These are phyloP conservation scores for Sonneratia alba DNA, from an alignment of 345 rosid genomes.

Conservation along the genomic window DNA sequence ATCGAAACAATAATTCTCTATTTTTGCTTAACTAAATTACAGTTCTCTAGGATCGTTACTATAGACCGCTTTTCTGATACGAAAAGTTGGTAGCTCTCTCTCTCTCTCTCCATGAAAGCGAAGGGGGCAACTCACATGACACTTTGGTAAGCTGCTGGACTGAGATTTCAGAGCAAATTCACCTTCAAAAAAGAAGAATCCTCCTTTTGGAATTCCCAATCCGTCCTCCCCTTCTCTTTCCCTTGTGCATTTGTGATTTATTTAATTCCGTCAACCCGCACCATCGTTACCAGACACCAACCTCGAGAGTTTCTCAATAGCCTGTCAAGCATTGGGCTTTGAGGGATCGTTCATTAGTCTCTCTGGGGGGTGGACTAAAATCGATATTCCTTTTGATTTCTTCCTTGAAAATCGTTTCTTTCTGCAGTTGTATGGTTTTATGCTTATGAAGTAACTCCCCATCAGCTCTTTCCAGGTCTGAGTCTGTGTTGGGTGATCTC, in stretches of 20 bases:
- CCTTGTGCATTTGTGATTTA: neutral
- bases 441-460: too few relatives aligned
- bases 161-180: slow-evolving; percentile 20
- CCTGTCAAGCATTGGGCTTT: neutral
- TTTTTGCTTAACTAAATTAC: too few relatives aligned
- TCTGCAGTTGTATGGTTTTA: neutral
- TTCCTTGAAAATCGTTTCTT: neutral
- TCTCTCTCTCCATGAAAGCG: neutral
- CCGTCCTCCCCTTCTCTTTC: neutral
- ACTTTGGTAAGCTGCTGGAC: slow-evolving; percentile 13
- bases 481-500: neutral
- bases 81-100: slow-evolving; percentile 8
- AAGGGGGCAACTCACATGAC: slow-evolving; percentile 12
- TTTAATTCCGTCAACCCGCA: neutral
- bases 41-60: too few relatives aligned
- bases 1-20: too few relatives aligned
- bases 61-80: slow-evolving; percentile 1
- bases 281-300: slow-evolving; percentile 4
- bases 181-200: neutral
- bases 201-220: too few relatives aligned
- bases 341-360: neutral
- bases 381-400: neutral
- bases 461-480: neutral
- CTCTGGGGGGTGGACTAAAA: neutral
- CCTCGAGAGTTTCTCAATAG: neutral